These are phyloP conservation scores for Vitis rotundifolia DNA, from an alignment of 164 flowering plant species.

Conservation along the genomic window DNA sequence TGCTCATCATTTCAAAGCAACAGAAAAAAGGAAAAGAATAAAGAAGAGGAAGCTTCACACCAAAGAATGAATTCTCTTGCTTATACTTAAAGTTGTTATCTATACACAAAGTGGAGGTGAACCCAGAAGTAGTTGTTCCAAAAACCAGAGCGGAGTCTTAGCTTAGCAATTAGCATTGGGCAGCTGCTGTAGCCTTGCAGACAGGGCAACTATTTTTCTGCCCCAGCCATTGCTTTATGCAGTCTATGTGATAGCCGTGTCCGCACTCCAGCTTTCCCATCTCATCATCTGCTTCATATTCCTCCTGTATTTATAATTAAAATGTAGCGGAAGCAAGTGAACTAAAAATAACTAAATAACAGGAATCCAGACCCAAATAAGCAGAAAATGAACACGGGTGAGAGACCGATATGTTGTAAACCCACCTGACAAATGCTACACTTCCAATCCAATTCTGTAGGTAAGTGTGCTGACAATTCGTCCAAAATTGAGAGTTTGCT, in stretches of 20 bases:
- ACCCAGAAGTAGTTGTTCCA: neutral
- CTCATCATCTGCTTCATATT: conserved; percentile 42
- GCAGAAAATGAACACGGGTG: neutral
- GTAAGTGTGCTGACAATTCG: conserved; percentile 9
- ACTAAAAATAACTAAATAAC: neutral
- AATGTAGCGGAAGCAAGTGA: neutral
- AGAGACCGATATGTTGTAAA: no score
- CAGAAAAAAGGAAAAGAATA: neutral
- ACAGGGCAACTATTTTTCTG: conserved; percentile 49
- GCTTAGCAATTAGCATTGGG: conserved; percentile 11
- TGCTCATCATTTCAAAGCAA: conserved; percentile 9
- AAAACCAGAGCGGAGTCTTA: neutral
- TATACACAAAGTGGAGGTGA: conserved; percentile 17
- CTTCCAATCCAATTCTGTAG: conserved; percentile 25
- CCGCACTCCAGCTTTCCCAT: conserved; percentile 46
- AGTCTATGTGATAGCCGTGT: conserved; percentile 40
- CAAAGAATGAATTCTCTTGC: conserved; percentile 22
- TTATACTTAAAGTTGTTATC: conserved; percentile 16
- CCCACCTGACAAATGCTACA: conserved; percentile 57
- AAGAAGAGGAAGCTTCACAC: conserved; percentile 13
- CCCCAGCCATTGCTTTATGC: conserved; percentile 49
- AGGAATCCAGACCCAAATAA: neutral
- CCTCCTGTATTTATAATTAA: conserved; percentile 33
- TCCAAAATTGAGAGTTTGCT: conserved; percentile 17
- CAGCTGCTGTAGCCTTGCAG: conserved; percentile 35